Conservation (phyloP, 176 grass and related monocot genomes). For the Musa itinerans region DNA sequence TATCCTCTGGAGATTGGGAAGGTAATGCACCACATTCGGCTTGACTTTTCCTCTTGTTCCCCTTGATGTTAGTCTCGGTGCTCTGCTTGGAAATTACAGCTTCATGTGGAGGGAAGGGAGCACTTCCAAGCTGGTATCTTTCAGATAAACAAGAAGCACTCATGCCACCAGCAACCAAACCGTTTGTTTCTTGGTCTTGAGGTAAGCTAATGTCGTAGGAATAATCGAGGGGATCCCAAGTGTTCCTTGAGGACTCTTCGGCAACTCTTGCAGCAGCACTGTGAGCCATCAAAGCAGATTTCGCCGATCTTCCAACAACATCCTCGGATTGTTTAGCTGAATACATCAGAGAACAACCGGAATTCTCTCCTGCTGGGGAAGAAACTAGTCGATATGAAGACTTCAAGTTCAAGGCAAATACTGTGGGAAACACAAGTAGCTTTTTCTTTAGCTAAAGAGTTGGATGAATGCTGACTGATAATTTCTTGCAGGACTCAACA, state of each 20-base stretch:
- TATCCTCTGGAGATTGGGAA: constrained; percentile 24
- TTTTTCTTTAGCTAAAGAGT: constrained; percentile 27
- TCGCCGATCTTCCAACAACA: constrained; percentile 16
- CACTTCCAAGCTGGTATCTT: constrained; percentile 42
- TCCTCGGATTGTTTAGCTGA: constrained; percentile 54
- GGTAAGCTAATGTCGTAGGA: constrained; percentile 36
- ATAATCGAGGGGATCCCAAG: constrained; percentile 50
- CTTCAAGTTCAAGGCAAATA: not conserved
- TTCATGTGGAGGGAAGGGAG: too few relatives aligned
- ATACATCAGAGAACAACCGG: constrained; percentile 40
- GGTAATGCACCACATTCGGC: constrained; percentile 23
- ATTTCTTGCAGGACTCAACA: constrained; percentile 49
- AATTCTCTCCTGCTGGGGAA: constrained; percentile 19
- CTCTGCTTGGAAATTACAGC: constrained; percentile 17
- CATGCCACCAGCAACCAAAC: constrained; percentile 22
- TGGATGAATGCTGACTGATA: constrained; percentile 27
- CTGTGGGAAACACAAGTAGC: constrained; percentile 7
- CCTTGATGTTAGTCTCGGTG: constrained; percentile 34
- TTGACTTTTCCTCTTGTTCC: constrained; percentile 46
- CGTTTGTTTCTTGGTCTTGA: constrained; percentile 31
- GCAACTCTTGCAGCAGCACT: constrained; percentile 26
- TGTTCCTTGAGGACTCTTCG: constrained; percentile 40
- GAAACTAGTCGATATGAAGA: constrained; percentile 24
- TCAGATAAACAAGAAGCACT: constrained; percentile 35
- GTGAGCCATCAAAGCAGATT: too few relatives aligned